Base-by-base conservation (phyloP, 257 asterid genomes). In the Capsicum baccatum region DNA sequence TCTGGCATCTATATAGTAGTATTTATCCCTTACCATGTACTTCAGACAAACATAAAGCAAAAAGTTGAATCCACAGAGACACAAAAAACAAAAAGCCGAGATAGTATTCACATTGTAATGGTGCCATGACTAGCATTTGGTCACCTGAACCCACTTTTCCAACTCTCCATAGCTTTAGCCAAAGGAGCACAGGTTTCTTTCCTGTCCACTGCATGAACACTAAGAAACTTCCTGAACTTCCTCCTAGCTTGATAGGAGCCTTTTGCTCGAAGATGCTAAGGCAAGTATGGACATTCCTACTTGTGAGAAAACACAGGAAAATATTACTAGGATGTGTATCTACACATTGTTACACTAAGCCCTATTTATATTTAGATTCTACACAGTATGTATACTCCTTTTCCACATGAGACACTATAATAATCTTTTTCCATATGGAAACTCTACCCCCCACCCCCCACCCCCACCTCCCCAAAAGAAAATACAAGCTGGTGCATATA, bases 121-220 rank as follows among this genome's bases (percentile, higher is more conserved):
- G 39, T 47, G 39, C 17, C 79, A 71, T 50, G 37, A 3, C 19
- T 73, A 47, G 80, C 37, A 21, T 19, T 47, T 73, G 58, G 58
- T 73, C 58, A 73, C 80, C n/a, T 73, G 59, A 73, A 71, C 79
- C 58, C 58, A 71, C 47, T 5, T 47, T 71, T 71, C 56, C 79
- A 71, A 71, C 56, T 71, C 79, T 47, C 3, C 57, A 47, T 10
- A 47, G 39, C n/a, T 58, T 71, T 47, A 9, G 79, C 79, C 58
- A 71, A 73, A 73, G 58, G 39, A 71, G 80, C 19, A 47, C 39
- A 47, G 17, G 17, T 71, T 9, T 71, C 56, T 50, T 71, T 6
- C 56, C 57, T 47, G 54, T 71, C 39, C n/a, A 71, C 80, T 47
- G 39, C 80, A 47, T 9, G 58, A 71, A 71, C 39, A 47, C 10